These are phyloP conservation scores for Tulasnella sp. DNA, from an alignment of 768 basidiomycete genomes.

Conservation along the genomic window DNA sequence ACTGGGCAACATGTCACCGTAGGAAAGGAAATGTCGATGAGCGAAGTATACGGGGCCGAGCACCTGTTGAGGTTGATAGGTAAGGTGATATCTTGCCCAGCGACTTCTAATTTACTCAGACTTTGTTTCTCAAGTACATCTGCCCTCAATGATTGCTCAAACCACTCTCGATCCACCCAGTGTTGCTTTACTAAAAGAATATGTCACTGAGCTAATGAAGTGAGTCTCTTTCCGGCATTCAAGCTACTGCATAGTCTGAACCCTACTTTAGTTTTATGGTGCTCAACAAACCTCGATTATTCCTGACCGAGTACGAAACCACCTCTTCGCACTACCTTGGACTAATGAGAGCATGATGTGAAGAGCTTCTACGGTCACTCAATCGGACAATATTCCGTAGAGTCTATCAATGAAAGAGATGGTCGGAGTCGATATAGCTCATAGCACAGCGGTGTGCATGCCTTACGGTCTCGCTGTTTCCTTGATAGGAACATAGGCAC, in stretches of 20 bases:
- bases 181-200: conserved; percentile 68
- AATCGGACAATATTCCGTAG: too few species aligned
- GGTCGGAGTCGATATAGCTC: too few species aligned
- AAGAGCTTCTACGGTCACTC: too few species aligned
- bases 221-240: conserved; percentile 28
- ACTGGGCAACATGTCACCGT: conserved; percentile 59
- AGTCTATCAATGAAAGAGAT: too few species aligned
- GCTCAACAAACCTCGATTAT: conserved; percentile 10
- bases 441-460: too few species aligned
- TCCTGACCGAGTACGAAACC: conserved; percentile 11
- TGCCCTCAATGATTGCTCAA: conserved; percentile 79
- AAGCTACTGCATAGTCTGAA: not conserved
- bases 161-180: conserved; percentile 88
- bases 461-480: too few species aligned
- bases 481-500: too few species aligned
- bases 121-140: conserved; percentile 47
- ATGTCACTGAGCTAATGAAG: conserved; percentile 78
- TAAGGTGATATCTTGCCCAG: conserved; percentile 26
- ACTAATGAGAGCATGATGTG: conserved; percentile 1
- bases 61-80: conserved; percentile 87
- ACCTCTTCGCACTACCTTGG: conserved; percentile 4
- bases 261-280: conserved; percentile 6
- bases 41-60: conserved; percentile 84
- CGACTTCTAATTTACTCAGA: conserved; percentile 14
- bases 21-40: conserved; percentile 71